These are phyloP conservation scores for Paraphaeosphaeria minitans DNA, from an alignment of 2,329 filamentous ascomycete species.

Conservation along the genomic window DNA sequence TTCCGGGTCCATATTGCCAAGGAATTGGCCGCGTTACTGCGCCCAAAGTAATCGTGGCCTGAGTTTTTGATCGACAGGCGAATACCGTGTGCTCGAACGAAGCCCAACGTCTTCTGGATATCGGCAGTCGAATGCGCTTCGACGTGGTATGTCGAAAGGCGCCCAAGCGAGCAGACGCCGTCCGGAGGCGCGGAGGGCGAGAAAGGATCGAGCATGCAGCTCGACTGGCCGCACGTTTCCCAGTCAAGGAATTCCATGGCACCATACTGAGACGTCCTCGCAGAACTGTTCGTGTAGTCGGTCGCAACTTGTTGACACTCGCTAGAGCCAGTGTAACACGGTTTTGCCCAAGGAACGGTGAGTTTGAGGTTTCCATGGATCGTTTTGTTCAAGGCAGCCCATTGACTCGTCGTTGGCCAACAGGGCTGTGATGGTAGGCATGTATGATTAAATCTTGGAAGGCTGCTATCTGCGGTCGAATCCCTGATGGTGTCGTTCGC, in stretches of 20 bases:
- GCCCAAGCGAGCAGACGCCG: conserved; percentile 39
- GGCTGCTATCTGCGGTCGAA: background rate
- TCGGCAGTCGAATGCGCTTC: conserved; percentile 33
- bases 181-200: conserved; percentile 29
- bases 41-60: conserved; percentile 45
- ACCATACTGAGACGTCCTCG: conserved; percentile 38
- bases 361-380: conserved; percentile 35
- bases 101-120: conserved; percentile 35
- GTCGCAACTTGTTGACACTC: background rate
- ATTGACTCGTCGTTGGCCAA: conserved; percentile 39
- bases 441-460: conserved; percentile 30
- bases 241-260: conserved; percentile 45
- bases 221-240: conserved; percentile 38
- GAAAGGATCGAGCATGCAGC: conserved; percentile 37
- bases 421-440: conserved; percentile 46
- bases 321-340: conserved; percentile 30
- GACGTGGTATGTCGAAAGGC: conserved; percentile 41
- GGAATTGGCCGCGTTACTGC: conserved; percentile 41
- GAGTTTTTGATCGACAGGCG: conserved; percentile 46
- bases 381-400: conserved; percentile 40
- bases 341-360: conserved; percentile 40
- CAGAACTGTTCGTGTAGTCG: conserved; percentile 20
- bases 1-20: conserved; percentile 44
- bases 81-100: conserved; percentile 37
- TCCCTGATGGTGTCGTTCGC: background rate